These are phyloP conservation scores for Crithidia sp. DNA, from an alignment of 208 protist genomes.

Conservation along the genomic window DNA sequence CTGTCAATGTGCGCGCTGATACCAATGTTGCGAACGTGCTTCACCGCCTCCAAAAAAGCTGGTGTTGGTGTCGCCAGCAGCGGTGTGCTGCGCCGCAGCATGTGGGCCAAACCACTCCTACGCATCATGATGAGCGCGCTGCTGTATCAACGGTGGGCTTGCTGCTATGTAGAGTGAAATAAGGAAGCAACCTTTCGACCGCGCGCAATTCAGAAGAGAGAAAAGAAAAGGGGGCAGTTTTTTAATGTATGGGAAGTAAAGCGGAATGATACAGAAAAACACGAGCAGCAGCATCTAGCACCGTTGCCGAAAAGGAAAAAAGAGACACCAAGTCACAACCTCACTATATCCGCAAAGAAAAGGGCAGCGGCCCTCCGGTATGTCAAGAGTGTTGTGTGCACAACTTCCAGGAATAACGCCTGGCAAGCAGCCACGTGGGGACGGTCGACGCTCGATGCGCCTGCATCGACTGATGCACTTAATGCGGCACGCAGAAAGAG, in stretches of 20 bases:
- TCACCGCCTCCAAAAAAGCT: slow-evolving; percentile 70
- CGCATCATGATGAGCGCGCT: slow-evolving; percentile 38
- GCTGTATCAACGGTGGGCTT: background rate
- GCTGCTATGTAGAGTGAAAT: background rate
- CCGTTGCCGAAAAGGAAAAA: no score
- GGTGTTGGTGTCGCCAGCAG: slow-evolving; percentile 79
- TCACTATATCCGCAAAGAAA: no score
- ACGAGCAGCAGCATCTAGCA: no score
- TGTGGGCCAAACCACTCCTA: slow-evolving; percentile 23
- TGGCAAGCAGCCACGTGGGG: no score
- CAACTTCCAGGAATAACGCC: no score
- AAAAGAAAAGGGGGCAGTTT: background rate
- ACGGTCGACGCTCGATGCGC: no score
- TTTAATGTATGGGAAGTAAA: background rate
- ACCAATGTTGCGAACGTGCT: slow-evolving; percentile 95
- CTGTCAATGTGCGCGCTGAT: slow-evolving; percentile 99
- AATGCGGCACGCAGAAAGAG: background rate
- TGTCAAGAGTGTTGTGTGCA: no score
- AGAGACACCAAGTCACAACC: no score
- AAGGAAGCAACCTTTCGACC: background rate
- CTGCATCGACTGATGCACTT: no score
- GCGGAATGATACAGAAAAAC: no score
- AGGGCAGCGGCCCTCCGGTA: no score
- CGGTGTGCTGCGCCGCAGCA: slow-evolving; percentile 38
- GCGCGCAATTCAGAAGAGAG: background rate